Evolutionary conservation across 1,139 yeast species (phyloP), one percentile per base, ranked within the genome.

Genomic region (Pichia sp.): DNA sequence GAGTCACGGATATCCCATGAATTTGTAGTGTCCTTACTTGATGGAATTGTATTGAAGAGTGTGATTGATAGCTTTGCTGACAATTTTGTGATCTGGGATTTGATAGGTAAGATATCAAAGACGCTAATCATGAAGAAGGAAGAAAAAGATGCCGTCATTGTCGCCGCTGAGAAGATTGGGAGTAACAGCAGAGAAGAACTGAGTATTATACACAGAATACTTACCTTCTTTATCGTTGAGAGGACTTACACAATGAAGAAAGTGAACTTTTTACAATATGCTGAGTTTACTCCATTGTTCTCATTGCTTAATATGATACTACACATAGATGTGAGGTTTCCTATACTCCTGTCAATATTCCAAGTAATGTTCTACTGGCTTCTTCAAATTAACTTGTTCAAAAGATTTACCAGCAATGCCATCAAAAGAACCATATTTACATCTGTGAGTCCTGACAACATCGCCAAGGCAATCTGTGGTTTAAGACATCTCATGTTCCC

Each of bases 11-110:
- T 67, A 7, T 65, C 67, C 1, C 46, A 51, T 12, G 52, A 60
- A 14, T 60, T 72, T 32, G 44, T 69, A 3, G 48, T 60, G 3
- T 52, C 66, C 0, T 45, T 72, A 8, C 29, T 70, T n/a, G 58
- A 63, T 29, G 73, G 67, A 35, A 46, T 69, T 32, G 56, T 66
- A 0, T 40, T 72, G 29, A 52, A 53, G 29, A 67, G 60, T 34
- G 49, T 62, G 1, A 48, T 68, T 3, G 65, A 63, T 12, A 66
- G 66, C 44, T 42, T 71, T 17, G 57, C 66, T 18, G 70, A 68
- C 40, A 67, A 67, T 23, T 69, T 67, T 59, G 58, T 65, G 56
- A 38, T 69, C 6, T 64, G 69, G 56, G 67, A 63, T 23, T 51
- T 68, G 6, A 45, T 65, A 11, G 58, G 63, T 18, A 56, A 59